Conservation (phyloP, 768 basidiomycete genomes). For the Neoboletus magnificus region DNA sequence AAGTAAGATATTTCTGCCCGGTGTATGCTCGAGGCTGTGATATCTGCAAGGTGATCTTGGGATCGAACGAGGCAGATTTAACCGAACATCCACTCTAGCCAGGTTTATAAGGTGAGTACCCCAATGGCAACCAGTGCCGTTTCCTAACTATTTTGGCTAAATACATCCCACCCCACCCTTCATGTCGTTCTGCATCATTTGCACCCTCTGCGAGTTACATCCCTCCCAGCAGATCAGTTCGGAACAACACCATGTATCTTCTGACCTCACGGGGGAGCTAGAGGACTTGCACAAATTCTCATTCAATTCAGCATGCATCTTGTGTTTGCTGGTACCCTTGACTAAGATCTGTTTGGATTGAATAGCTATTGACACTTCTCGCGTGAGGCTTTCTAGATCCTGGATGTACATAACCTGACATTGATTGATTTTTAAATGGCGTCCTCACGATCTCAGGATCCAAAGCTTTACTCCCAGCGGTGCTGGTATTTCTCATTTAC, state of each 20-base stretch:
- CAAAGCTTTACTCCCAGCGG: constrained; percentile 1
- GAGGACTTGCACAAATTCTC: constrained; percentile 9
- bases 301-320: constrained; percentile 13
- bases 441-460: constrained; percentile 13
- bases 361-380: constrained; percentile 14
- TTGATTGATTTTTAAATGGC: not conserved
- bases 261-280: constrained; percentile 4
- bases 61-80: no score
- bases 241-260: not conserved
- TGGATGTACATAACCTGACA: not conserved
- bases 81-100: no score
- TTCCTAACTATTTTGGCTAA: no score
- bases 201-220: not conserved
- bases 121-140: no score
- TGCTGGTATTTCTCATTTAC: constrained; percentile 16
- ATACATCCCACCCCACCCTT: no score
- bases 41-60: no score
- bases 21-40: no score
- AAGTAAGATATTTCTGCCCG: no score
- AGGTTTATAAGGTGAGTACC: no score
- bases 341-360: not conserved
- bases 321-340: not conserved
- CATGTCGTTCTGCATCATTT: not conserved
- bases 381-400: constrained; percentile 3
- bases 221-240: not conserved